Evolutionary conservation across 2,329 filamentous ascomycete species (phyloP).

Genomic region (Fusarium papillatum): DNA sequence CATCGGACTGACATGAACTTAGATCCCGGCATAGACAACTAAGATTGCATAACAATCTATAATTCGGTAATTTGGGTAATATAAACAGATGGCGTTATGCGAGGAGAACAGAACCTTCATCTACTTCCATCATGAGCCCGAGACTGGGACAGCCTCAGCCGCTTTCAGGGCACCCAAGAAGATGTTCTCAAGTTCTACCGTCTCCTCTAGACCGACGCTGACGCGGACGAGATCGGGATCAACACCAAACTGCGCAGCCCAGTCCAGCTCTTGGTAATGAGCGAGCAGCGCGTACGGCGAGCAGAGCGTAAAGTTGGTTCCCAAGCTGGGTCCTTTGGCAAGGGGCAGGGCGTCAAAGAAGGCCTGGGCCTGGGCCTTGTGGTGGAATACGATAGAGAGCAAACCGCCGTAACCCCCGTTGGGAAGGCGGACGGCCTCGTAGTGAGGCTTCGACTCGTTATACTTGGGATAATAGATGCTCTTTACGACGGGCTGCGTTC

Average conservation of each 20-base stretch:
- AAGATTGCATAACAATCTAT: background rate
- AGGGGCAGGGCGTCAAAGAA: slow-evolving; percentile 92
- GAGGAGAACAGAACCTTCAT: slow-evolving; percentile 11
- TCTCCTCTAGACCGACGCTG: slow-evolving; percentile 91
- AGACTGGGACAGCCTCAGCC: slow-evolving; percentile 50
- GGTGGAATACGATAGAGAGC: slow-evolving; percentile 85
- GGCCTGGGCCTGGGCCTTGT: slow-evolving; percentile 76
- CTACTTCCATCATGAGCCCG: slow-evolving; percentile 3
- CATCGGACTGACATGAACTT: slow-evolving; percentile 13
- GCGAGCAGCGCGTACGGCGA: slow-evolving; percentile 94
- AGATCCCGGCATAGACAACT: background rate
- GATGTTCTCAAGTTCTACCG: slow-evolving; percentile 70
- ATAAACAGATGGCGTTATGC: slow-evolving; percentile 10
- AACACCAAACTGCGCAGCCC: slow-evolving; percentile 87
- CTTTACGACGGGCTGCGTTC: slow-evolving; percentile 74
- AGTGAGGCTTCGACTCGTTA: slow-evolving; percentile 76
- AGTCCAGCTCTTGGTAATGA: slow-evolving; percentile 93
- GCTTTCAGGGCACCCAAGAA: slow-evolving; percentile 80
- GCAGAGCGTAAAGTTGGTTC: slow-evolving; percentile 95
- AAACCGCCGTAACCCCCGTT: slow-evolving; percentile 91
- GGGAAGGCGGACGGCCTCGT: slow-evolving; percentile 82
- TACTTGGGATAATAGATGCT: slow-evolving; percentile 90
- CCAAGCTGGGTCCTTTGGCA: slow-evolving; percentile 93
- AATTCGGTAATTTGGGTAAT: background rate
- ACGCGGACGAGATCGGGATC: slow-evolving; percentile 85